A percentile compares a stretch with the other conserved stretches of the same genome.
These are phyloP conservation scores for Candida coleopterorum DNA, from an alignment of 805 yeast species.

Conservation along the genomic window DNA sequence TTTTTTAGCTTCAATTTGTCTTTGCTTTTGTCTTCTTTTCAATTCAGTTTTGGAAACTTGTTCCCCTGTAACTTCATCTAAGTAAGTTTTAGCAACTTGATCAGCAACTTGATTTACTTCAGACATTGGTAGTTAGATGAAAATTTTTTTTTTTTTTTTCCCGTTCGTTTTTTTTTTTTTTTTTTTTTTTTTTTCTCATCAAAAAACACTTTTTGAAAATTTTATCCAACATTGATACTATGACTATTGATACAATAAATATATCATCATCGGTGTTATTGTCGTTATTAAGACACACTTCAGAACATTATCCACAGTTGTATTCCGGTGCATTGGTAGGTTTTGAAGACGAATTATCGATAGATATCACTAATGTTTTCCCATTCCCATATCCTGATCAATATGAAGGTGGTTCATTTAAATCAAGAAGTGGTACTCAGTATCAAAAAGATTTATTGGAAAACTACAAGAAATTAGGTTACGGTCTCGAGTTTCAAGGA, in stretches of 20 bases:
- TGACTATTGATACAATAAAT: slow-evolving; percentile 31
- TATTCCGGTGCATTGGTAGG: slow-evolving; percentile 74
- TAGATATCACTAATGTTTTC: slow-evolving; percentile 56
- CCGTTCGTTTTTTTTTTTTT: too few species aligned
- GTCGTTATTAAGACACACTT: slow-evolving; percentile 62
- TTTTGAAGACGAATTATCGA: slow-evolving; percentile 53
- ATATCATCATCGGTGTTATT: slow-evolving; percentile 50
- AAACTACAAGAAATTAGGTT: slow-evolving; percentile 55
- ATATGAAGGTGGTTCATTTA: slow-evolving; percentile 56
- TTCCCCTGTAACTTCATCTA: slow-evolving; percentile 95
- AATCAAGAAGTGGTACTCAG: slow-evolving; percentile 55
- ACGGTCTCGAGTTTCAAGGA: slow-evolving; percentile 70
- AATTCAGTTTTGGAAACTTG: slow-evolving; percentile 93
- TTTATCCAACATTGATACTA: too few species aligned
- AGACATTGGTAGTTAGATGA: slow-evolving; percentile 21
- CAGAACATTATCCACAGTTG: slow-evolving; percentile 56
- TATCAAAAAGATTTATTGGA: slow-evolving; percentile 67
- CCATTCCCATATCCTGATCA: slow-evolving; percentile 68
- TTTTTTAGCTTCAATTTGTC: slow-evolving; percentile 83
- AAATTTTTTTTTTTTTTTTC: slow-evolving; percentile 3
- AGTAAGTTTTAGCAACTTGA: slow-evolving; percentile 66
- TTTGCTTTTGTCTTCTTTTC: slow-evolving; percentile 89
- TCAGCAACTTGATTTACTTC: slow-evolving; percentile 65
- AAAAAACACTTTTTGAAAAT: too few species aligned
- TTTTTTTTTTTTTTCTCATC: too few species aligned